phyloP scores from a whole-genome alignment of 2,329 filamentous ascomycete genomes.

The Aspergillus viridinutans region DNA sequence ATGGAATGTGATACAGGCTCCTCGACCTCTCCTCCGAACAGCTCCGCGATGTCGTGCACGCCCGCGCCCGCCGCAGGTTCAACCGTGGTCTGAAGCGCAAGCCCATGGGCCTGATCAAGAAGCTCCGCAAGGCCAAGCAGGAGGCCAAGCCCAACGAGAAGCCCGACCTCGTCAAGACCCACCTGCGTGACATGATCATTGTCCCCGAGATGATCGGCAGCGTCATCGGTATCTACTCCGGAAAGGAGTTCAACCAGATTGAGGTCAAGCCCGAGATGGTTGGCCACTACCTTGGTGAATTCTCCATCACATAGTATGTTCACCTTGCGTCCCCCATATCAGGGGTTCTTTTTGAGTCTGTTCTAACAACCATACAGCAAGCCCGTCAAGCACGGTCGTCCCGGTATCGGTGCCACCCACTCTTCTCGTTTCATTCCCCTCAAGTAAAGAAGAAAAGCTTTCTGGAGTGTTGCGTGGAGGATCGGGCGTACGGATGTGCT shows the following conservation, averaged over 20 bases:
- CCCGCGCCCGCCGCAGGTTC: conserved; percentile 96
- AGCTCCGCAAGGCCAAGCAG: conserved; percentile 99
- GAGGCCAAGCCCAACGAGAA: conserved; percentile 99
- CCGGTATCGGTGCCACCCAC: conserved; percentile 99
- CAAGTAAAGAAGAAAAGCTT: conserved; percentile 67
- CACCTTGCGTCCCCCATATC: not conserved
- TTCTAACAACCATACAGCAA: conserved; percentile 66
- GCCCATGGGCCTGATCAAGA: conserved; percentile 99
- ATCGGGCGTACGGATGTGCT: conserved; percentile 28
- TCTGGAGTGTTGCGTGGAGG: conserved; percentile 35
- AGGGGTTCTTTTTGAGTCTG: too few species aligned
- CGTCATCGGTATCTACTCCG: conserved; percentile 98
- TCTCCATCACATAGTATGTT: conserved; percentile 99
- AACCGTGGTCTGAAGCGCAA: conserved; percentile 99
- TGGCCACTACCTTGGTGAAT: conserved; percentile 98
- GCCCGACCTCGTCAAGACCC: conserved; percentile 98
- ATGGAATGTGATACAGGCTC: conserved; percentile 61
- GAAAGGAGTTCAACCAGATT: conserved; percentile 99
- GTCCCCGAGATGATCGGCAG: conserved; percentile 99
- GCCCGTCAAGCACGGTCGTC: conserved; percentile 99
- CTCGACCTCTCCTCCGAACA: conserved; percentile 98
- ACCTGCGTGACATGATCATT: conserved; percentile 99
- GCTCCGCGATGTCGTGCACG: conserved; percentile 98
- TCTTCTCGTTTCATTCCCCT: conserved; percentile 99
- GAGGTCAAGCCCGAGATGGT: conserved; percentile 99